Evolutionary conservation across 345 rosid species (phyloP).

Genomic region (Hibiscus mutabilis): DNA sequence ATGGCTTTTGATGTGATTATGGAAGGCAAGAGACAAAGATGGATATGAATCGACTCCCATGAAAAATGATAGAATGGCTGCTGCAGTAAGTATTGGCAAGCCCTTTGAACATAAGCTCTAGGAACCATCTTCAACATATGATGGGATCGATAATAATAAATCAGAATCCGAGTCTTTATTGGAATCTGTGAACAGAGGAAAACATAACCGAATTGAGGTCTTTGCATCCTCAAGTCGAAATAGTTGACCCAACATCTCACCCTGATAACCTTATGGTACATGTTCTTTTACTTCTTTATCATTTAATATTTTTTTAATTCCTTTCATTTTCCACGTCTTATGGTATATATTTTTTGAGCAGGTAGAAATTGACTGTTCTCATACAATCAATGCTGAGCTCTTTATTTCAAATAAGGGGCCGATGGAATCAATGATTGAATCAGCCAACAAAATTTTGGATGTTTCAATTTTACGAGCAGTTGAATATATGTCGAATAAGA

Average conservation of each 20-base stretch:
- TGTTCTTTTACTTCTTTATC: constrained; percentile 9
- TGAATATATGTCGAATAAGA: constrained; percentile 19
- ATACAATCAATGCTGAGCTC: constrained; percentile 13
- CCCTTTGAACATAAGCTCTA: constrained; percentile 24
- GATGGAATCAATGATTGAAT: constrained; percentile 17
- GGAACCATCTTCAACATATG: constrained; percentile 15
- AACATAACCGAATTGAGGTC: constrained; percentile 11
- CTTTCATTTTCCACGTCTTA: constrained; percentile 3
- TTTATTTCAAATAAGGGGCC: constrained; percentile 19
- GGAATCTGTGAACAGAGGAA: constrained; percentile 16
- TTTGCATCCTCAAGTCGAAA: constrained; percentile 14
- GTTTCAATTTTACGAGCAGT: constrained; percentile 18
- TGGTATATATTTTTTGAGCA: constrained; percentile 19
- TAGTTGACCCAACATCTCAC: constrained; percentile 22
- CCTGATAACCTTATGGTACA: constrained; percentile 28
- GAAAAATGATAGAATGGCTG: constrained; percentile 11
- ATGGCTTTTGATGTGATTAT: constrained; percentile 15
- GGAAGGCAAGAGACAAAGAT: constrained; percentile 21
- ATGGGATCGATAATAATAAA: constrained; percentile 19
- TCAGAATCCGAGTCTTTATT: constrained; percentile 22
- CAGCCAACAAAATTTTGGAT: constrained; percentile 20
- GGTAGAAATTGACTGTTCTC: constrained; percentile 15
- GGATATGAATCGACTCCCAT: constrained; percentile 21
- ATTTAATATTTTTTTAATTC: constrained; percentile 9
- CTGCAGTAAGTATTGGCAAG: constrained; percentile 2